These are phyloP conservation scores for Globisporangium orthogonon DNA, from an alignment of 352 stramenopile genomes.

Conservation along the genomic window DNA sequence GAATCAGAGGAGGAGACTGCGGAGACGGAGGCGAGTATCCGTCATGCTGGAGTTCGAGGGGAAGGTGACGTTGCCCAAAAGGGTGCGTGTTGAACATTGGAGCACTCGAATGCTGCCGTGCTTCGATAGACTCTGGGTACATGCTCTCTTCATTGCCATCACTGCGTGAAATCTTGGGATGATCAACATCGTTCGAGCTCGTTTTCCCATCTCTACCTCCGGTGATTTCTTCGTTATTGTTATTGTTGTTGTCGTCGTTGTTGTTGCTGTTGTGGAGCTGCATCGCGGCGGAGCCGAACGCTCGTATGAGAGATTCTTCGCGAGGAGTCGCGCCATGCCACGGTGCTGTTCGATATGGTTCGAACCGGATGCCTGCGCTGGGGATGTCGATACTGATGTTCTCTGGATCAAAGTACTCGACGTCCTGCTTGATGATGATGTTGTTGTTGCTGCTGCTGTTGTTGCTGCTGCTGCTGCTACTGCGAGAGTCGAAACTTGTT, in stretches of 20 bases:
- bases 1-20: background rate
- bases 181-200: background rate
- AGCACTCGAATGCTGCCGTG: background rate
- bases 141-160: background rate
- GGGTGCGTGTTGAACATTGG: background rate
- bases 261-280: slow-evolving; percentile 24
- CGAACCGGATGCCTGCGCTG: background rate
- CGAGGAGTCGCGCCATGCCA: slow-evolving; percentile 45
- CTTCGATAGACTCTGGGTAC: background rate
- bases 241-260: background rate
- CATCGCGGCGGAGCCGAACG: slow-evolving; percentile 53
- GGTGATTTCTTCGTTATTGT: background rate
- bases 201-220: background rate
- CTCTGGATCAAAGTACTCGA: background rate
- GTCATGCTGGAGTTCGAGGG: background rate
- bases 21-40: background rate
- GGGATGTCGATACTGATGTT: background rate
- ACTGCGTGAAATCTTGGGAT: background rate
- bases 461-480: background rate
- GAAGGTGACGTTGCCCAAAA: background rate
- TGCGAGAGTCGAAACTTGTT: background rate
- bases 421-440: background rate
- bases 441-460: background rate
- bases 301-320: slow-evolving; percentile 65
- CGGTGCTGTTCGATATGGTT: background rate